phyloP scores from a whole-genome alignment of 1,284 basidiomycete species.

The Cryptococcus sp. region DNA sequence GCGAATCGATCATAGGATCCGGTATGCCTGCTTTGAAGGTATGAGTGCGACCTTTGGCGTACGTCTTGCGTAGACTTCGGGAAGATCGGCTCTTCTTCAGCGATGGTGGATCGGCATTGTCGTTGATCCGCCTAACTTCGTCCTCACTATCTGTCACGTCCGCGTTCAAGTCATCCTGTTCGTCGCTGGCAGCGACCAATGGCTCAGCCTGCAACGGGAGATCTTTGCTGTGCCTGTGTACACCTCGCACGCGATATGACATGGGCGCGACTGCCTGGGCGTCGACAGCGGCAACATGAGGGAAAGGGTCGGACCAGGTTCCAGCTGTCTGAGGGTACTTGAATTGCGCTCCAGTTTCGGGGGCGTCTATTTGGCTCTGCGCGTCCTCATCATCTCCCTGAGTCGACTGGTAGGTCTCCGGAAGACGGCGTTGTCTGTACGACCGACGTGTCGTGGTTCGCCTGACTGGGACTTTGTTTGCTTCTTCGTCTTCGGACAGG shows the following conservation, averaged over 20 bases:
- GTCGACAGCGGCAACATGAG: conserved; percentile 7
- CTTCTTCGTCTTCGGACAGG: conserved; percentile 4
- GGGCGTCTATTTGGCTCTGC: not conserved
- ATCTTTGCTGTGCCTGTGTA: not conserved
- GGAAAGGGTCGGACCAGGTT: conserved; percentile 7
- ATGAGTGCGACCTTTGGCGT: conserved; percentile 18
- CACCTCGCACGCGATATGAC: not conserved
- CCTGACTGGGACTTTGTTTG: not conserved
- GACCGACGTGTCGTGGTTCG: conserved; percentile 4
- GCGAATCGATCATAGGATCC: conserved; percentile 4
- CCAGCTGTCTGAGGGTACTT: not conserved
- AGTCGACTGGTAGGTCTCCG: not conserved
- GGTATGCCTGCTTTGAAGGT: conserved; percentile 16
- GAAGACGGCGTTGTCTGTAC: too few relatives aligned
- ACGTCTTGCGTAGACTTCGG: conserved; percentile 8
- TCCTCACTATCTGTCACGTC: not conserved
- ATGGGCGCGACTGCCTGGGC: conserved; percentile 5
- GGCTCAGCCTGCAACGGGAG: not conserved
- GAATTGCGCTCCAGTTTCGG: not conserved
- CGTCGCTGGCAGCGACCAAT: not conserved
- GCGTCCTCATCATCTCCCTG: not conserved
- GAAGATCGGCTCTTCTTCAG: conserved; percentile 3
- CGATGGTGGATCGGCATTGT: not conserved
- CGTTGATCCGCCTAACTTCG: not conserved
- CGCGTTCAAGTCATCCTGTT: not conserved